Evolutionary conservation across 345 rosid genomes (phyloP), one percentile per base, ranked within the genome.

Genomic region (Boechera stricta): DNA sequence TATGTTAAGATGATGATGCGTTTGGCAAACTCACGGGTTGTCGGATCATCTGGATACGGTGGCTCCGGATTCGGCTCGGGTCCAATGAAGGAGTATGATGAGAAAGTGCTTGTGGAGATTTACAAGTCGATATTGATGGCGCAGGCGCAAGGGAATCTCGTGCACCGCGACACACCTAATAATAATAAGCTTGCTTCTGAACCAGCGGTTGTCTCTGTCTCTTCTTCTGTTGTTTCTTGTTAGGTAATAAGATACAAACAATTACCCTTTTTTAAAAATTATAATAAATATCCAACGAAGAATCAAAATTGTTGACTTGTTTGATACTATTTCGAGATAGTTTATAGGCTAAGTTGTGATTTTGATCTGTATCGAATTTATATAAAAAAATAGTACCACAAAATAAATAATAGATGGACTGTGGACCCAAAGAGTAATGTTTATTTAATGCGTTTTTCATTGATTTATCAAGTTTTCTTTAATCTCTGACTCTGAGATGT

Each of bases 1-100:
- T 90, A 88, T 77, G 91, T 88, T 51, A 90, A 84, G 32, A 82
- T 86, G 90, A 88, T 90, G 93, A 69, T 90, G 71, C 60, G 84
- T 16, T 26, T 91, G 57, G 89, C 91, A 8, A 83, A 75, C 48
- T 85, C 91, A 4, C 79, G 82, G 61, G 85, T 71, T 21, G 53
- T 75, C 9, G 73, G 79, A 69, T 28, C 74, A 15, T 76, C 84
- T 77, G 70, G 76, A 13, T 72, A 81, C 33, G 80, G 68, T 71
- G 80, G 76, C 28, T 72, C 77, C 11, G 75, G 69, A 47, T 79
- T 75, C 42, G 87, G 88, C 64, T 29, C 75, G 68, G 79, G 33
- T 31, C 76, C 9, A 0, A 65, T 70, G 64, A 87, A 83, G 75
- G 90, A 85, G 80, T 84, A 87, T 16, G 85, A 85, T 38, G 81